These are phyloP conservation scores for Hamigera avellanea DNA, from an alignment of 495 filamentous ascomycete genomes.

Conservation along the genomic window DNA sequence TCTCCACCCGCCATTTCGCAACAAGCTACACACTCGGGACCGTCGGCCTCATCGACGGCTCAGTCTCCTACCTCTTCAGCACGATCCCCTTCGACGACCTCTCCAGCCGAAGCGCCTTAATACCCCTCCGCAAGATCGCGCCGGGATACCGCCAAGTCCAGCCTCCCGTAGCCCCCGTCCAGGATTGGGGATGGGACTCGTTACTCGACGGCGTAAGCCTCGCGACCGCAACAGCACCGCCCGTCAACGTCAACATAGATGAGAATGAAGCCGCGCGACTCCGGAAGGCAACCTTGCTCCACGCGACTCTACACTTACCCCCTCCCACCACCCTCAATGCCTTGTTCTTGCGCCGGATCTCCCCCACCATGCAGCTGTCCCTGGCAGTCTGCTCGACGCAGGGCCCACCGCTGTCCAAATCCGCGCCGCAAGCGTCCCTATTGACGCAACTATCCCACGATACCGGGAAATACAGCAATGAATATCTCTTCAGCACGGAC, in stretches of 20 bases:
- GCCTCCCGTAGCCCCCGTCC: slow-evolving; percentile 25
- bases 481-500: slow-evolving; percentile 87
- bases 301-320: slow-evolving; percentile 75
- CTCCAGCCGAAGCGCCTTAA: slow-evolving; percentile 42
- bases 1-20: slow-evolving; percentile 82
- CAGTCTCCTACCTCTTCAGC: slow-evolving; percentile 82
- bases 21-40: slow-evolving; percentile 82
- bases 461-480: slow-evolving; percentile 74
- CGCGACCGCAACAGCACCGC: neutral
- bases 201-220: slow-evolving; percentile 12
- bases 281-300: slow-evolving; percentile 58
- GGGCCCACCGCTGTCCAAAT: slow-evolving; percentile 28
- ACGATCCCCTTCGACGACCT: slow-evolving; percentile 55
- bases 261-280: slow-evolving; percentile 12
- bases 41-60: slow-evolving; percentile 79
- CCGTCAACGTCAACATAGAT: slow-evolving; percentile 4
- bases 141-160: slow-evolving; percentile 58
- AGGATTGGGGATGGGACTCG: slow-evolving; percentile 23
- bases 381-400: slow-evolving; percentile 74
- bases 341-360: slow-evolving; percentile 71
- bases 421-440: slow-evolving; percentile 33
- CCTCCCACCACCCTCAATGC: slow-evolving; percentile 78
- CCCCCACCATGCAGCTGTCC: slow-evolving; percentile 66
- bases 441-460: slow-evolving; percentile 81
- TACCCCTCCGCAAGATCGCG: slow-evolving; percentile 54